A percentile compares a stretch with the other conserved stretches of the same genome.
Conservation (phyloP, 208 protist genomes). For the Vickermania spadyakhi region DNA sequence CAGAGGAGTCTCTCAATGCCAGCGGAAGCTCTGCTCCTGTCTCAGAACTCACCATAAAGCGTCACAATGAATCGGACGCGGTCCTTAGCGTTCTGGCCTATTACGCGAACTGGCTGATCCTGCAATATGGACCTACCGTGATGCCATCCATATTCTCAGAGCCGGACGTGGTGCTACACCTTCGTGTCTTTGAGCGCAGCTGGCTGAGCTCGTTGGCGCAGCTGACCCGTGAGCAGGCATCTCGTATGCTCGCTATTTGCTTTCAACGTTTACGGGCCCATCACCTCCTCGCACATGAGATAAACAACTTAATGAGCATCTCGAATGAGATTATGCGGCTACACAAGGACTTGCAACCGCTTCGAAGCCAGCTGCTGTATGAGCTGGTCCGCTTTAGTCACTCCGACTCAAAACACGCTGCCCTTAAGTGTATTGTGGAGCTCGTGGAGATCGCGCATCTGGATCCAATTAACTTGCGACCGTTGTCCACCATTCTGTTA, state of each 20-base stretch:
- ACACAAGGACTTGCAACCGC: conserved; percentile 17
- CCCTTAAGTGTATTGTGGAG: conserved; percentile 2
- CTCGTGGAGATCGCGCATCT: no score
- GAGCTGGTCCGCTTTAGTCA: conserved; percentile 40
- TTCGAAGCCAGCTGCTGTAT: conserved; percentile 64
- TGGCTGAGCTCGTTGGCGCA: conserved; percentile 45
- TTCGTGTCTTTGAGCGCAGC: conserved; percentile 47
- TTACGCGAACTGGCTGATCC: conserved; percentile 63
- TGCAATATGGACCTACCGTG: conserved; percentile 37
- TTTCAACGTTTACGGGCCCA: conserved; percentile 30
- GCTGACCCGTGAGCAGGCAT: conserved; percentile 18
- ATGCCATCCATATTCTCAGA: conserved; percentile 23
- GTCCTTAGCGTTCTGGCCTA: no score
- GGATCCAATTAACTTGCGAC: conserved; percentile 35
- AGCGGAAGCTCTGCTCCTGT: no score
- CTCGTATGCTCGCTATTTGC: conserved; percentile 25
- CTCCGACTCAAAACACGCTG: conserved; percentile 10
- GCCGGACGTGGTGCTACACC: conserved; percentile 19
- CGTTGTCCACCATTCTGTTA: conserved; percentile 24
- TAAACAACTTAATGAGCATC: conserved; percentile 39
- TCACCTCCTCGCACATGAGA: conserved; percentile 17
- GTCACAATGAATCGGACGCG: no score
- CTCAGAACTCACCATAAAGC: no score
- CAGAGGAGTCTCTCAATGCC: no score
- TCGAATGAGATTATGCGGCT: conserved; percentile 44